These are phyloP conservation scores for Cladobotryum protrusum DNA, from an alignment of 2,329 filamentous ascomycete species.

Conservation along the genomic window DNA sequence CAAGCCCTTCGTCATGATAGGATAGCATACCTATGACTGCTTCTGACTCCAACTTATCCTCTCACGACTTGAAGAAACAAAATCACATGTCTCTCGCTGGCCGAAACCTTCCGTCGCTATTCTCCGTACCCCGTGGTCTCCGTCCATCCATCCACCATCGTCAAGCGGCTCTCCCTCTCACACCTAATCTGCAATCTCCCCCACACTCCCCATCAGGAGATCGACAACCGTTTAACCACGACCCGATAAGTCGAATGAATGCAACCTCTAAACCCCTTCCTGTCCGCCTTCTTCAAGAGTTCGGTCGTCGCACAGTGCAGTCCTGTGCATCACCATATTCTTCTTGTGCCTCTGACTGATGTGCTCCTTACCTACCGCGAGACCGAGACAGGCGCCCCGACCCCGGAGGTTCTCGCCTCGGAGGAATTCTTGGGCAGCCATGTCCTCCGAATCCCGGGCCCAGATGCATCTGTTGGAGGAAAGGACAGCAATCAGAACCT, in stretches of 20 bases:
- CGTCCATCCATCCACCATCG: background rate
- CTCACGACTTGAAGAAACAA: background rate
- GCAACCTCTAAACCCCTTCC: slow-evolving; percentile 98
- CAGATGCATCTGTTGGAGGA: slow-evolving; percentile 42
- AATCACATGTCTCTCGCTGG: slow-evolving; percentile 13
- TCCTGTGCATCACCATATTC: slow-evolving; percentile 83
- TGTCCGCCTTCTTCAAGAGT: slow-evolving; percentile 98
- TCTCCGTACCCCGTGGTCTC: slow-evolving; percentile 1
- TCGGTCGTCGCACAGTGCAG: slow-evolving; percentile 85
- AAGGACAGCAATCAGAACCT: slow-evolving; percentile 58
- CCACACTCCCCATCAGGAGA: slow-evolving; percentile 17
- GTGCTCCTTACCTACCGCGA: slow-evolving; percentile 83
- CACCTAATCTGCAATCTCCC: background rate
- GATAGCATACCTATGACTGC: background rate
- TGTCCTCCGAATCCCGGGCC: slow-evolving; percentile 75
- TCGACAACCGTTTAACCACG: slow-evolving; percentile 21
- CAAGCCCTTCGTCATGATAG: background rate
- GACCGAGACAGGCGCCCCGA: slow-evolving; percentile 69
- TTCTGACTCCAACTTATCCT: background rate
- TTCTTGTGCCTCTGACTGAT: slow-evolving; percentile 91
- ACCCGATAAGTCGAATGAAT: slow-evolving; percentile 47
- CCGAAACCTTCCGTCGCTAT: slow-evolving; percentile 8
- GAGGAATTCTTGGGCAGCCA: slow-evolving; percentile 97
- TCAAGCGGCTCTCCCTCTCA: background rate
- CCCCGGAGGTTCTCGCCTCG: slow-evolving; percentile 74